Base-by-base conservation (phyloP, 2,329 filamentous ascomycete species). In the Chrysoporthe deuterocubensis region DNA sequence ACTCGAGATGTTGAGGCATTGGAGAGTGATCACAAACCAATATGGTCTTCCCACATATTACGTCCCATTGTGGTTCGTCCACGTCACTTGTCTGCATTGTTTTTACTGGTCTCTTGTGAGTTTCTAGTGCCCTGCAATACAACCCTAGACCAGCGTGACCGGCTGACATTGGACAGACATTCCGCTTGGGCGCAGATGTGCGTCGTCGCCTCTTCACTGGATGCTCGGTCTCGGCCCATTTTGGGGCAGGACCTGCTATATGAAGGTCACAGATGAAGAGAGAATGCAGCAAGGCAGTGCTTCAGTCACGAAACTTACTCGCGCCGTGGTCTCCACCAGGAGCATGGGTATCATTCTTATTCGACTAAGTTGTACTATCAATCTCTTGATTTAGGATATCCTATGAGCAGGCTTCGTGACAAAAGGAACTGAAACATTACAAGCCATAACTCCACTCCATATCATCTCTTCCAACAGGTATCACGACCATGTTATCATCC, bases 141-240 rank as follows among this genome's bases (percentile, higher is more conserved):
- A 26, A 44, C 46, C 50, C 48, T 26, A 56, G 37, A 18, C 42
- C 32, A 56, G 43, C 32, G 5, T 34, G n/a, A 48, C 18, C 26
- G 40, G 62, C 52, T 71, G 56, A 71, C 62, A 42, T 71, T 67
- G 21, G 71, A 65, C 52, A 84, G 69, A 44, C 79, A 77, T 1
- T 81, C 43, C 42, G 42, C n/a, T 59, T 46, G 26, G n/a, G 4
- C 42, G 7, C 32, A 62, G 16, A 32, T 13, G 4, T 62, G 54
- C 26, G 11, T 40, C 7, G 7, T 13, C 18, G 6, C 18, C 18
- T 2, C 26, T n/a, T 32, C 6, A 48, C 57, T 37, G 11, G 40
- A 54, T 26, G 18, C 34, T 37, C 4, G 16, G 7, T 57, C 34
- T 1, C 9, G 5, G 54, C 32, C 54, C 14, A 48, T 8, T 52